phyloP scores from a whole-genome alignment of 2,329 filamentous ascomycete genomes.

The Nemania sp. region DNA sequence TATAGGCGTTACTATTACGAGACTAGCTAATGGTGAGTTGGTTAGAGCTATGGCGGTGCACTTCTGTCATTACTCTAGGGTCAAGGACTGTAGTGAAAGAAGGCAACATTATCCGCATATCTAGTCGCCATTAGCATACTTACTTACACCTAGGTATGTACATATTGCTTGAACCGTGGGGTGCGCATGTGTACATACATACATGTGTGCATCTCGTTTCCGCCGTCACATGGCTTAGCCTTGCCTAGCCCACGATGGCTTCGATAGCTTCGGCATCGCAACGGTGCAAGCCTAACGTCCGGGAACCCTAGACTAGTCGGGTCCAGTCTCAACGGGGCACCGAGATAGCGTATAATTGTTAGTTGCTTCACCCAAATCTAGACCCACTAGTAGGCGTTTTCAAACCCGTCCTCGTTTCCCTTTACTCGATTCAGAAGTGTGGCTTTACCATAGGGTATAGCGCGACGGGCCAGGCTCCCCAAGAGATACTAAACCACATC shows the following conservation, averaged over 20 bases:
- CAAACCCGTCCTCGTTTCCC: conserved; percentile 45
- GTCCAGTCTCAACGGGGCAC: conserved; percentile 27
- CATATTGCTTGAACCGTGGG: conserved; percentile 27
- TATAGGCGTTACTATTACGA: neutral
- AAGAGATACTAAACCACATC: conserved; percentile 27
- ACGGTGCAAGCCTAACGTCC: conserved; percentile 33
- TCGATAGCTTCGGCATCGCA: conserved; percentile 40
- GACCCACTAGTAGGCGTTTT: conserved; percentile 48
- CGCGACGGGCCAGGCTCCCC: conserved; percentile 31
- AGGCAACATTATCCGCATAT: conserved; percentile 21
- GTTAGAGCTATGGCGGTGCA: neutral
- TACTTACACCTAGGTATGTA: no score
- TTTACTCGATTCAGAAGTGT: conserved; percentile 48
- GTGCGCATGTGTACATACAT: conserved; percentile 10
- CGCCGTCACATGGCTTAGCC: conserved; percentile 27
- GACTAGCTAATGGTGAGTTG: neutral
- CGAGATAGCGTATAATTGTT: conserved; percentile 29
- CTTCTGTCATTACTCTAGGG: neutral
- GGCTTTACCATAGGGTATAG: conserved; percentile 41
- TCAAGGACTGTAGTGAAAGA: conserved; percentile 6
- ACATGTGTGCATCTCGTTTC: conserved; percentile 26
- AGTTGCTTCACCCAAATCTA: conserved; percentile 34
- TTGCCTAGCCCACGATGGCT: conserved; percentile 38
- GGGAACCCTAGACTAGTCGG: conserved; percentile 23
- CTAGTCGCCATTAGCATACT: conserved; percentile 7